These are phyloP conservation scores for Ogataea haglerorum DNA, from an alignment of 805 yeast species.

Conservation along the genomic window DNA sequence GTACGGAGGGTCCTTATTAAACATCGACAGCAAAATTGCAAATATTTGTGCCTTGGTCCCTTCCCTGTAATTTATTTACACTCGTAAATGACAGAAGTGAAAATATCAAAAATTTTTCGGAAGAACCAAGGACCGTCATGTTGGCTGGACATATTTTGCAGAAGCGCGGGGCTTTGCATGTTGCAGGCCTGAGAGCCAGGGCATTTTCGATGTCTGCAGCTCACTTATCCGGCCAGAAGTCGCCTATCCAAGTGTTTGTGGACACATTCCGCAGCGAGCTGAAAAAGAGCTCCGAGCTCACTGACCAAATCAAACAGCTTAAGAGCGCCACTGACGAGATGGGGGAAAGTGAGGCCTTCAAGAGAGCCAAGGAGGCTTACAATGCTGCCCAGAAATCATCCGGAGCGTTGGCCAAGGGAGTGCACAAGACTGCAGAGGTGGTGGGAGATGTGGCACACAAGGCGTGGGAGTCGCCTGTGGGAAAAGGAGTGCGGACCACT, in stretches of 20 bases:
- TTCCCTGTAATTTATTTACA: constrained; percentile 3
- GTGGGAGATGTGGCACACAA: constrained; percentile 85
- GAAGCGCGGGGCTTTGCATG: constrained; percentile 1
- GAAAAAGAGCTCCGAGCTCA: constrained; percentile 84
- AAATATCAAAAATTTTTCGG: constrained; percentile 7
- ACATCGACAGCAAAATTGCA: constrained; percentile 7
- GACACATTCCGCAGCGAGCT: constrained; percentile 91
- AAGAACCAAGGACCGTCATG: constrained; percentile 1
- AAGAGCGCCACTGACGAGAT: constrained; percentile 94
- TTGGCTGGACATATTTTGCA: constrained; percentile 6
- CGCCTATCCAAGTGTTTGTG: constrained; percentile 89
- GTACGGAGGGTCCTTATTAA: constrained; percentile 14
- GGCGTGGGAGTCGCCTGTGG: constrained; percentile 96
- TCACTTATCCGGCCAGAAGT: constrained; percentile 39
- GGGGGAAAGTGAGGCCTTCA: constrained; percentile 91
- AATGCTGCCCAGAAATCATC: constrained; percentile 73
- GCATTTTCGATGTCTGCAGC: constrained; percentile 15
- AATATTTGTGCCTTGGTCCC: background rate
- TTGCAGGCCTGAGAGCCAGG: constrained; percentile 12
- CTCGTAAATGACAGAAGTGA: constrained; percentile 6
- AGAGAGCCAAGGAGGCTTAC: constrained; percentile 88
- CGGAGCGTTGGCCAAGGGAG: constrained; percentile 62
- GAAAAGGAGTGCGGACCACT: constrained; percentile 81
- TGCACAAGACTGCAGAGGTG: constrained; percentile 87
- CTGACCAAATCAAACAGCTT: constrained; percentile 87